Evolutionary conservation across 2,329 filamentous ascomycete genomes (phyloP).

Genomic region (Hypocreales sp.): DNA sequence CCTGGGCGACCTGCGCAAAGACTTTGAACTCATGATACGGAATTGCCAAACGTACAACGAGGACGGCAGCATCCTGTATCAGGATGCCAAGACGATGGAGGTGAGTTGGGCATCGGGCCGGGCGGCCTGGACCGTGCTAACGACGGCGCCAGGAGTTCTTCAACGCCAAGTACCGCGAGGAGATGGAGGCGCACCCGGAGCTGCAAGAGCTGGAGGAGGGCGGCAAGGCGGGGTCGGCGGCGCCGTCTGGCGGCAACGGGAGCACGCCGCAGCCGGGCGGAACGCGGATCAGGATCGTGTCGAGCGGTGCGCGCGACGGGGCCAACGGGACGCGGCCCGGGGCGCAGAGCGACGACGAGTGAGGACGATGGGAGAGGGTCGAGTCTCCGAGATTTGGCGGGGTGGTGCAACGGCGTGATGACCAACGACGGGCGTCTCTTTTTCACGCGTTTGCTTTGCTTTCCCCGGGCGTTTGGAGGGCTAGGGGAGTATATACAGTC

Average conservation of each 20-base stretch:
- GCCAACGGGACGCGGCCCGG: constrained; percentile 22
- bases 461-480: too few relatives aligned
- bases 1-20: constrained; percentile 64
- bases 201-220: constrained; percentile 38
- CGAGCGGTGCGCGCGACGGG: constrained; percentile 19
- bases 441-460: too few relatives aligned
- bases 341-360: constrained; percentile 39
- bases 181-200: constrained; percentile 36
- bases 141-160: constrained; percentile 35
- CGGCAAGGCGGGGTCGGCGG: constrained; percentile 19
- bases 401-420: too few relatives aligned
- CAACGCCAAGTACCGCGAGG: constrained; percentile 34
- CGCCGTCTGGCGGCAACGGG: constrained; percentile 40
- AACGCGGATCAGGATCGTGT: constrained; percentile 57
- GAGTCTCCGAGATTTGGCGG: too few relatives aligned
- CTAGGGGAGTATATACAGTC: too few relatives aligned
- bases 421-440: too few relatives aligned
- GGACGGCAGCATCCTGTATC: constrained; percentile 79
- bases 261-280: constrained; percentile 50
- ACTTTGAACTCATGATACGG: constrained; percentile 70
- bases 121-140: too few relatives aligned
- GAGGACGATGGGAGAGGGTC: constrained; percentile 5
- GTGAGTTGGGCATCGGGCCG: too few relatives aligned
- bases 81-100: constrained; percentile 87
- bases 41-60: constrained; percentile 97